phyloP scores from a whole-genome alignment of 768 basidiomycete genomes.

The Brasilioporus rufonigricans region DNA sequence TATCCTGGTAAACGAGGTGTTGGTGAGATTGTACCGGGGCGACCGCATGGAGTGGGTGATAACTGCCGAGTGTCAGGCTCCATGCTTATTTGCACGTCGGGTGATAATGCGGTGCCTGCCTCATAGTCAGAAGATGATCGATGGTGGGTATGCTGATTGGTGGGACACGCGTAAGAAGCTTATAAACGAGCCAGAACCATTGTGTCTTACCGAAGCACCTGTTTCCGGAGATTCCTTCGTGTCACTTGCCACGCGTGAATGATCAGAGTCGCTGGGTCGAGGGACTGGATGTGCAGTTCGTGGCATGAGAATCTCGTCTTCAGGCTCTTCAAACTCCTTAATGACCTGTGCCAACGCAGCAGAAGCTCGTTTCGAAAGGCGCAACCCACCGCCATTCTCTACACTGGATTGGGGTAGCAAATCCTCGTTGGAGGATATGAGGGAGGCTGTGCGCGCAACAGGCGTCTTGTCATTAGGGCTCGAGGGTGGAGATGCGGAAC shows the following conservation, averaged over 20 bases:
- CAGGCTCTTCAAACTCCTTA: conserved; percentile 71
- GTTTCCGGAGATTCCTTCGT: conserved; percentile 17
- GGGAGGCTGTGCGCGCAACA: conserved; percentile 42
- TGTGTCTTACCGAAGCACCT: conserved; percentile 25
- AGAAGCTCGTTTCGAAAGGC: conserved; percentile 56
- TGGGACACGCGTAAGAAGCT: conserved; percentile 18
- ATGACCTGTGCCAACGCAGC: conserved; percentile 75
- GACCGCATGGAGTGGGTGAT: conserved; percentile 56
- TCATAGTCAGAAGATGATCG: conserved; percentile 46
- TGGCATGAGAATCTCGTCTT: conserved; percentile 76
- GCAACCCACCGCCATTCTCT: conserved; percentile 15
- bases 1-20: conserved; percentile 70
- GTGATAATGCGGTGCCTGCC: conserved; percentile 68
- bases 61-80: conserved; percentile 52
- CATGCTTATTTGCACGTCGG: conserved; percentile 51
- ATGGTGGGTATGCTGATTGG: conserved; percentile 26
- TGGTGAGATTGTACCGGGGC: conserved; percentile 51
- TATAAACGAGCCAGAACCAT: conserved; percentile 4
- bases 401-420: conserved; percentile 15
- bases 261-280: conserved; percentile 34
- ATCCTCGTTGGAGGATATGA: conserved; percentile 36
- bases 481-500: conserved; percentile 39
- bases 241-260: conserved; percentile 18
- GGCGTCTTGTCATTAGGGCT: conserved; percentile 43
- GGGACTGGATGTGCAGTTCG: conserved; percentile 51